A percentile compares a stretch with the other conserved stretches of the same genome.
Evolutionary conservation across 164 flowering plant genomes (phyloP).

Genomic region (Macadamia integrifolia): DNA sequence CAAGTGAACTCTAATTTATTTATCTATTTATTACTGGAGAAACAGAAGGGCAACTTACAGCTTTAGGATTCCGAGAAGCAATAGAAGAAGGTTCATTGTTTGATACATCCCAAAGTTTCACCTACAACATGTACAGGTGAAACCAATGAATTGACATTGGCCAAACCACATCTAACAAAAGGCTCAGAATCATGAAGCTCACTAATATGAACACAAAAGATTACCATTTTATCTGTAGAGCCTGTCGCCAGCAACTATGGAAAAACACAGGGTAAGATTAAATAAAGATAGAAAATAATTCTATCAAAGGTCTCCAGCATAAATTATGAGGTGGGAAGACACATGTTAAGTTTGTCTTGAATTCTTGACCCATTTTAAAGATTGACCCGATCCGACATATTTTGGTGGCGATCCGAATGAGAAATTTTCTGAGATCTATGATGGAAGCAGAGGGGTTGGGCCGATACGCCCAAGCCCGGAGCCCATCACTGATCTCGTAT

Average conservation of each 20-base stretch:
- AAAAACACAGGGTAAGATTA: background rate
- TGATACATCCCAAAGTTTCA: conserved; percentile 86
- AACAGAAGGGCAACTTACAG: conserved; percentile 38
- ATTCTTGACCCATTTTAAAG: too few relatives aligned
- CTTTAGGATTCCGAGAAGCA: conserved; percentile 69
- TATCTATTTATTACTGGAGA: too few relatives aligned
- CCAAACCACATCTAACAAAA: background rate
- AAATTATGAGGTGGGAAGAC: background rate
- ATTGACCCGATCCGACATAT: too few relatives aligned
- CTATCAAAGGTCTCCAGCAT: background rate
- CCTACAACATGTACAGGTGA: conserved; percentile 33
- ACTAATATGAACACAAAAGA: background rate
- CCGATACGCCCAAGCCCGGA: too few relatives aligned
- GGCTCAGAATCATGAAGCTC: background rate
- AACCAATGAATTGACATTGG: background rate
- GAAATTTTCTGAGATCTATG: too few relatives aligned
- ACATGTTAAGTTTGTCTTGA: too few relatives aligned
- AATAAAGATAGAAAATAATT: background rate
- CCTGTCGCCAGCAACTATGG: conserved; percentile 87
- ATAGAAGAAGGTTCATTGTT: conserved; percentile 76
- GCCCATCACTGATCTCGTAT: too few relatives aligned
- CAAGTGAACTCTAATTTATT: too few relatives aligned
- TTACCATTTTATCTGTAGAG: conserved; percentile 80
- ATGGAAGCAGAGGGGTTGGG: too few relatives aligned
- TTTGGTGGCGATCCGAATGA: too few relatives aligned